These are phyloP conservation scores for Leccinum fallax DNA, from an alignment of 1,284 basidiomycete genomes.

Conservation along the genomic window DNA sequence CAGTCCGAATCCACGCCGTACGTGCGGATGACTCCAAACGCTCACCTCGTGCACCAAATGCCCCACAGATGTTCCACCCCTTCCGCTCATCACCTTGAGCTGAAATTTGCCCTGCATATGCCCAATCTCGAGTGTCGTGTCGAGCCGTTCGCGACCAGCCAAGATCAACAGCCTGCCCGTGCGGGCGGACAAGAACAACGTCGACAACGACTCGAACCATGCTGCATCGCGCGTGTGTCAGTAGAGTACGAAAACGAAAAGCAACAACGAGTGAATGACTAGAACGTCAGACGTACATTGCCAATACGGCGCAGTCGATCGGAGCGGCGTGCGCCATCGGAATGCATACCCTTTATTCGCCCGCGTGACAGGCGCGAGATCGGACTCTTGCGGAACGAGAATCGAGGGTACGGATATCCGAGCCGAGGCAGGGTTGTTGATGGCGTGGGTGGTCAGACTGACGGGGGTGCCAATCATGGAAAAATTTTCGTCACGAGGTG, in stretches of 20 bases:
- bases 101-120: conserved; percentile 99
- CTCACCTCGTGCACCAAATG: conserved; percentile 93
- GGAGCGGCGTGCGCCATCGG: conserved; percentile 85
- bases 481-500: neutral
- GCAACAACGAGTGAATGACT: neutral
- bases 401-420: conserved; percentile 84
- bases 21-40: neutral
- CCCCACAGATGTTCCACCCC: conserved; percentile 57
- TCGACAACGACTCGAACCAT: conserved; percentile 89
- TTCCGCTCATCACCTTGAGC: conserved; percentile 76
- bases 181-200: conserved; percentile 73
- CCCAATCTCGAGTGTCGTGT: conserved; percentile 94
- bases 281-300: conserved; percentile 52
- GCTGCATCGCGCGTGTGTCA: conserved; percentile 48
- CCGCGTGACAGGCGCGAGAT: conserved; percentile 34
- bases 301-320: conserved; percentile 91
- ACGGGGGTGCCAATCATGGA: neutral
- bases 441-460: conserved; percentile 49
- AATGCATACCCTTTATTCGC: conserved; percentile 37
- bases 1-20: neutral
- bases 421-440: conserved; percentile 80
- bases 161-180: conserved; percentile 87
- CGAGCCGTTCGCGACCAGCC: conserved; percentile 91
- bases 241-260: neutral
- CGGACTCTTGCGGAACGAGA: conserved; percentile 53